phyloP scores from a whole-genome alignment of 1,284 basidiomycete species.

The Earliella scabrosa region DNA sequence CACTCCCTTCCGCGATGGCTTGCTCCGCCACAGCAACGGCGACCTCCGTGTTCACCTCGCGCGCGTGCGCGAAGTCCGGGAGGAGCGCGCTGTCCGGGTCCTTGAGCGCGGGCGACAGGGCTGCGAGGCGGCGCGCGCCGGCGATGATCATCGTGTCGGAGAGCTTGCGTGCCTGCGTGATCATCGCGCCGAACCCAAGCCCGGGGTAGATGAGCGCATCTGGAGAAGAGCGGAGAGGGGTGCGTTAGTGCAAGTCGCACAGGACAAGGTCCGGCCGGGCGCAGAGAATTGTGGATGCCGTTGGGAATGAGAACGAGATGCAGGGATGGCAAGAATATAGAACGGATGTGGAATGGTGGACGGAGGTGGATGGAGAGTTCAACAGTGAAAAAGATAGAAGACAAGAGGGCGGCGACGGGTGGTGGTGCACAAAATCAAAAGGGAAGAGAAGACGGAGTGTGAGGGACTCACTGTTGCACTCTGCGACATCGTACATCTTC shows the following conservation, averaged over 20 bases:
- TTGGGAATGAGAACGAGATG: background rate
- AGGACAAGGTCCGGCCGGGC: background rate
- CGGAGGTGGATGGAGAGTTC: background rate
- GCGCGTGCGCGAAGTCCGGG: slow-evolving; percentile 72
- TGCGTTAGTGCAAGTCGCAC: background rate
- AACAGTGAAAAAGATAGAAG: background rate
- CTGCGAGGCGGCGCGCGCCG: slow-evolving; percentile 69
- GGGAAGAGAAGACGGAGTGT: background rate
- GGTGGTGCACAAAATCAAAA: background rate
- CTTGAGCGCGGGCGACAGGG: slow-evolving; percentile 72
- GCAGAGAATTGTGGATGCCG: background rate
- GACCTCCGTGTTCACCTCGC: slow-evolving; percentile 72
- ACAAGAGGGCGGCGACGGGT: background rate
- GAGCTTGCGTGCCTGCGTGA: slow-evolving; percentile 64
- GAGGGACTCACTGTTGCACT: slow-evolving; percentile 64
- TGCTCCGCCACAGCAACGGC: slow-evolving; percentile 77
- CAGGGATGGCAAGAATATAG: background rate
- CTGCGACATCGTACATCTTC: slow-evolving; percentile 70
- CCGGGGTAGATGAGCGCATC: slow-evolving; percentile 83
- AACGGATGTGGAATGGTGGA: background rate
- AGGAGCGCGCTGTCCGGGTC: slow-evolving; percentile 66
- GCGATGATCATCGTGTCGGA: slow-evolving; percentile 81
- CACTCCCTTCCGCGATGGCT: slow-evolving; percentile 70
- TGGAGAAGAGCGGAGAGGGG: slow-evolving; percentile 20
- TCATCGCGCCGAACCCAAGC: slow-evolving; percentile 74